Base-by-base conservation (phyloP, 2,329 filamentous ascomycete species). In the Colletotrichum eremochloae region DNA sequence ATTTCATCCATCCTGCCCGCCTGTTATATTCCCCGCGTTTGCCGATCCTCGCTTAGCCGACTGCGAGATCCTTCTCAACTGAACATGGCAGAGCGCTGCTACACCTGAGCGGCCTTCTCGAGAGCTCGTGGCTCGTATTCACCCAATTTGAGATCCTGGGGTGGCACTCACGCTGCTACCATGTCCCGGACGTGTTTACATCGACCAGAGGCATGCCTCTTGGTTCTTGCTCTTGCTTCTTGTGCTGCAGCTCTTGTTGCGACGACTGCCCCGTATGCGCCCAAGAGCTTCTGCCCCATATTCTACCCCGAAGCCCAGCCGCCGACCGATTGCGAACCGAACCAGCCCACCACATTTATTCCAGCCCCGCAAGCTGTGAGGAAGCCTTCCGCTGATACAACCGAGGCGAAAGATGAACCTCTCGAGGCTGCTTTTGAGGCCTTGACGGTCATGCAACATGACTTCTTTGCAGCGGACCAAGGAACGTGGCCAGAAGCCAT, bases 401-500 rank as follows among this genome's bases (percentile, higher is more conserved):
- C 71, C 15, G 44, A 62, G 1, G 42, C 61, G 20, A 76, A 78
- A 31, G 68, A 75, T 4, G 70, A 74, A 2, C 75, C 83, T 18
- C 82, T 90, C 1, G 81, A 85, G 42, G 81, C 88, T 72, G 84
- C 91, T 29, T 83, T 93, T 58, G 81, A 87, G 61, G 92, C 94
- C 7, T 86, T 98, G 74, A 86, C 90, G 58, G 90, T 92, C 7
- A 90, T 98, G 86, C 95, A 98, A 80, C 86, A 89, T 64, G 84
- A 87, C 36, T 97, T 94, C 82, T 98, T 96, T 79, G 87, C 91
- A 58, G 83, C 92, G 5, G 93, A 93, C 87, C 84, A 92, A 46
- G 95, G 93, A 14, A 94, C 90, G 36, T 98, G 95, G 94, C 94
- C 95, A 0, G 86, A 87, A 1, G 89, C 93, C 42, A 98, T 97